phyloP scores from a whole-genome alignment of 129 eudicot species.

The Silybum marianum region DNA sequence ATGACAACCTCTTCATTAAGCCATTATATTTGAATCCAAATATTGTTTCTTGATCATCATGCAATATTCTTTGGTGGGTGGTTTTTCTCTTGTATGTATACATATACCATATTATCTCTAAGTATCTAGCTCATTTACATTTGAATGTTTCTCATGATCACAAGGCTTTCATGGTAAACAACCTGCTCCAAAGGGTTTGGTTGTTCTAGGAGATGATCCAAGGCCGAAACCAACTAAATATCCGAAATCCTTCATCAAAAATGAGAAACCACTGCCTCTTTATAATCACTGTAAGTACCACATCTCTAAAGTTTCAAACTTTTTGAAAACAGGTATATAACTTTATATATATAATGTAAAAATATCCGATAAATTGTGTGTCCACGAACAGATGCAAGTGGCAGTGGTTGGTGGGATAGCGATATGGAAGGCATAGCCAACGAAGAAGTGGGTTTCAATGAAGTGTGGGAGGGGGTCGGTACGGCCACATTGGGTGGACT shows the following conservation, averaged over 20 bases:
- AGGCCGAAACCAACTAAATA: constrained; percentile 29
- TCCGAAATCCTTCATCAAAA: constrained; percentile 15
- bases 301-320: neutral
- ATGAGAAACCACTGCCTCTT: constrained; percentile 48
- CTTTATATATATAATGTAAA: neutral
- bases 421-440: constrained; percentile 90
- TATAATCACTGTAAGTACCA: constrained; percentile 77
- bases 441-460: constrained; percentile 79
- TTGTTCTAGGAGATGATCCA: constrained; percentile 78
- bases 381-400: constrained; percentile 72
- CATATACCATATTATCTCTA: neutral
- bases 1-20: neutral
- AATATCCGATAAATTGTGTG: neutral
- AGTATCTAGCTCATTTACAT: constrained; percentile 17
- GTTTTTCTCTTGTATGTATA: neutral
- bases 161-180: constrained; percentile 40
- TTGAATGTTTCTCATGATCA: constrained; percentile 9
- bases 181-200: constrained; percentile 53
- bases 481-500: constrained; percentile 84
- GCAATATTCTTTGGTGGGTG: constrained; percentile 1
- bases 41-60: neutral
- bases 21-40: neutral
- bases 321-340: constrained; percentile 7
- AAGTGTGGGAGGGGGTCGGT: constrained; percentile 95
- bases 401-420: constrained; percentile 91